Conservation (phyloP, 805 yeast species). For the Cyberlindnera euphorbiae region DNA sequence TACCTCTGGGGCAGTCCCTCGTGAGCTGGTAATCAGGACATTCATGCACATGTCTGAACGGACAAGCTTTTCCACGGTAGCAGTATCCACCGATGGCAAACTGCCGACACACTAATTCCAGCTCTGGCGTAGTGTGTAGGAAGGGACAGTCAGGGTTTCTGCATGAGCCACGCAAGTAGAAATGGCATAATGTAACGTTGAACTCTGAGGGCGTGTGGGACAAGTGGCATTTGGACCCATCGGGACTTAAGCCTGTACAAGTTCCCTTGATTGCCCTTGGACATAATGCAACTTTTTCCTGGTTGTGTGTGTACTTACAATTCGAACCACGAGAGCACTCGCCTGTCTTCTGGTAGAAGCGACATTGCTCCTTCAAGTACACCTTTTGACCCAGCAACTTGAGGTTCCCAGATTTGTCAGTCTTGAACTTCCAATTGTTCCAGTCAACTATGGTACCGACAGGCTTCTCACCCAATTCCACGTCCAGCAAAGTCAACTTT, state of each 20-base stretch:
- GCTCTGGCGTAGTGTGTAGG: slow-evolving; percentile 40
- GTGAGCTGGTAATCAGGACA: slow-evolving; percentile 70
- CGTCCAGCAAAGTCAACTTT: slow-evolving; percentile 35
- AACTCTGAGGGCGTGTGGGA: slow-evolving; percentile 55
- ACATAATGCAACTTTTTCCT: slow-evolving; percentile 51
- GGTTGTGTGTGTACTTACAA: slow-evolving; percentile 54
- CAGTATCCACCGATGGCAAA: slow-evolving; percentile 72
- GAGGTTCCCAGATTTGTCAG: slow-evolving; percentile 28
- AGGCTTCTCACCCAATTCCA: slow-evolving; percentile 19
- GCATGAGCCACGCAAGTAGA: slow-evolving; percentile 44
- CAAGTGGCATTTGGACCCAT: slow-evolving; percentile 38
- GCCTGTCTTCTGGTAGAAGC: slow-evolving; percentile 26
- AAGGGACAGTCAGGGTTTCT: slow-evolving; percentile 46
- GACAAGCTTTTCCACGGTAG: slow-evolving; percentile 52
- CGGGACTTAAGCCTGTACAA: slow-evolving; percentile 33
- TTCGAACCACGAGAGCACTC: slow-evolving; percentile 44
- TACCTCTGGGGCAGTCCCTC: slow-evolving; percentile 53
- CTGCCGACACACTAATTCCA: slow-evolving; percentile 52
- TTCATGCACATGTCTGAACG: slow-evolving; percentile 49
- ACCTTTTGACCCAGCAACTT: slow-evolving; percentile 17
- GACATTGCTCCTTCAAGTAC: slow-evolving; percentile 25
- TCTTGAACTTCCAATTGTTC: slow-evolving; percentile 29
- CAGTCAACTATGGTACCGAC: slow-evolving; percentile 22
- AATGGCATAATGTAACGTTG: slow-evolving; percentile 58
- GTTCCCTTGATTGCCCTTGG: slow-evolving; percentile 39